phyloP scores from a whole-genome alignment of 768 basidiomycete species.

The Piloderma croceum region DNA sequence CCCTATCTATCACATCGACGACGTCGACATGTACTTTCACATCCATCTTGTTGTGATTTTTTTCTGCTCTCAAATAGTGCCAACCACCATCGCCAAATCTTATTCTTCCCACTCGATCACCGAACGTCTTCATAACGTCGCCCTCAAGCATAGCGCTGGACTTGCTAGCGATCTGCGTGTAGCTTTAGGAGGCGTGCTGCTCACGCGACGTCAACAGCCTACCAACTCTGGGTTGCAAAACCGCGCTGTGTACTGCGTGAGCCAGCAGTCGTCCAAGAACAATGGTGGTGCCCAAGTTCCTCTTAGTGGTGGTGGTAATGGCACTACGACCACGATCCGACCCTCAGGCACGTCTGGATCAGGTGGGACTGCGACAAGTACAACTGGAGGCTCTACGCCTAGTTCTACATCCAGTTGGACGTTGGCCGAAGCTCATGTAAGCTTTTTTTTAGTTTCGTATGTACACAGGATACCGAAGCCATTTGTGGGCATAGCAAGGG shows the following conservation, averaged over 20 bases:
- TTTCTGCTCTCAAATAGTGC: too few relatives aligned
- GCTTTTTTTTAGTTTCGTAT: background rate
- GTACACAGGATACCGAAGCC: slow-evolving; percentile 9
- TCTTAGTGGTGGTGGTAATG: slow-evolving; percentile 11
- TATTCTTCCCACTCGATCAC: too few relatives aligned
- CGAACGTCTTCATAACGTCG: slow-evolving; percentile 49
- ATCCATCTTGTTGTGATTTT: too few relatives aligned
- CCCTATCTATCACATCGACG: too few relatives aligned
- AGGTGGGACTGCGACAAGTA: slow-evolving; percentile 18
- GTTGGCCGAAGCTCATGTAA: slow-evolving; percentile 51
- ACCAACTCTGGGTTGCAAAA: slow-evolving; percentile 9
- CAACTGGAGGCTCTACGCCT: slow-evolving; percentile 13
- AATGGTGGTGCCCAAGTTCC: slow-evolving; percentile 22
- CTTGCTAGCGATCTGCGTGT: slow-evolving; percentile 67
- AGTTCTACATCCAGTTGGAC: slow-evolving; percentile 50
- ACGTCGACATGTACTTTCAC: too few relatives aligned
- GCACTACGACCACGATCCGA: slow-evolving; percentile 13
- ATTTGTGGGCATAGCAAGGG: slow-evolving; percentile 41
- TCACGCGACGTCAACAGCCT: slow-evolving; percentile 36
- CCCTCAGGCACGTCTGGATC: slow-evolving; percentile 18
- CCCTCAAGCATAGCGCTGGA: slow-evolving; percentile 51
- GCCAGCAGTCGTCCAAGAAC: too few relatives aligned
- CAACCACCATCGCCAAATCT: too few relatives aligned
- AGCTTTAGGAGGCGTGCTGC: slow-evolving; percentile 52
- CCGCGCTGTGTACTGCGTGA: slow-evolving; percentile 34